Evolutionary conservation across 306 rosid species (phyloP).

Genomic region (Erythrophleum fordii): DNA sequence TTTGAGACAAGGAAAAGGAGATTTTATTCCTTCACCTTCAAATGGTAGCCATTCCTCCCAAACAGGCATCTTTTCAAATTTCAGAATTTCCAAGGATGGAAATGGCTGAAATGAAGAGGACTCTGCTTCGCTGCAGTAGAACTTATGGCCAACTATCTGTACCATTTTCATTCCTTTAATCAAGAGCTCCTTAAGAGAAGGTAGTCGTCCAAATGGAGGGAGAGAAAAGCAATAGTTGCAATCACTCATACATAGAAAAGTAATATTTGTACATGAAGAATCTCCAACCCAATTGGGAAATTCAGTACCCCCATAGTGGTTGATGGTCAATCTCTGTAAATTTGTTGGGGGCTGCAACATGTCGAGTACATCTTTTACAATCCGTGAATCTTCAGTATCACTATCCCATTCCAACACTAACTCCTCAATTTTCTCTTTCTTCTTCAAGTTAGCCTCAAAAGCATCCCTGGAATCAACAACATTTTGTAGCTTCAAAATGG

Average conservation of each 20-base stretch:
- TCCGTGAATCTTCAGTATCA: not conserved
- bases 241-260: not conserved
- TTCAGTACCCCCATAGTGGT: slow-evolving; percentile 24
- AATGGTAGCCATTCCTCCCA: not conserved
- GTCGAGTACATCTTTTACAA: slow-evolving; percentile 23
- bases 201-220: slow-evolving; percentile 33
- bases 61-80: not conserved
- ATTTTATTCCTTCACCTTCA: not conserved
- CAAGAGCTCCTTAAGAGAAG: not conserved
- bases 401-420: slow-evolving; percentile 21
- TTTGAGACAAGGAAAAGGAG: not conserved
- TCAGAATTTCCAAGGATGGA: not conserved
- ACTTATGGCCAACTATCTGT: not conserved
- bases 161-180: not conserved
- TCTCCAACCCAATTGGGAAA: slow-evolving; percentile 35
- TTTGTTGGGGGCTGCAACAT: slow-evolving; percentile 26
- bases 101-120: slow-evolving; percentile 21
- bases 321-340: slow-evolving; percentile 17
- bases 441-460: slow-evolving; percentile 5
- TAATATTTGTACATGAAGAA: slow-evolving; percentile 21
- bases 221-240: slow-evolving; percentile 22
- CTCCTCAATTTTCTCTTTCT: not conserved
- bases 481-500: slow-evolving; percentile 22
- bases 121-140: not conserved
- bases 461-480: slow-evolving; percentile 9